Conservation (phyloP, 2,329 filamentous ascomycete genomes). For the Xylaria sp. region DNA sequence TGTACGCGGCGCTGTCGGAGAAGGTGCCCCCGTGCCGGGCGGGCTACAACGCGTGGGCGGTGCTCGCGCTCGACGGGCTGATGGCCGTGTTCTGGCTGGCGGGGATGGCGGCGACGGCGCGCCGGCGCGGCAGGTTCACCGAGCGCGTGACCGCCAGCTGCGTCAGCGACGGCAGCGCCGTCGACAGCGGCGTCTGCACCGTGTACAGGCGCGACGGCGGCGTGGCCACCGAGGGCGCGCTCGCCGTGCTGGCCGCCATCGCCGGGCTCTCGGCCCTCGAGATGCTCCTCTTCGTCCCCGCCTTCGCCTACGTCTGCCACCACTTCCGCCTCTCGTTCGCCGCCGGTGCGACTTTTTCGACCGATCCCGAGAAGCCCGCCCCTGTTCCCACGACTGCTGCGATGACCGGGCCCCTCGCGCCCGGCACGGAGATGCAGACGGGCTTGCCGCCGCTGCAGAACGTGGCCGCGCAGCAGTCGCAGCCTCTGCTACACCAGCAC, state of each 20-base stretch:
- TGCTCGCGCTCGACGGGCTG: conserved; percentile 47
- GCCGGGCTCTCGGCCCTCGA: conserved; percentile 48
- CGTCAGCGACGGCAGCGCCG: conserved; percentile 42
- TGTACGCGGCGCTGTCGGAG: conserved; percentile 47
- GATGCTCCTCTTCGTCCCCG: conserved; percentile 36
- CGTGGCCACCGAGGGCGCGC: conserved; percentile 41
- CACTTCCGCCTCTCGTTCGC: conserved; percentile 35
- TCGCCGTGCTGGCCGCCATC: conserved; percentile 42
- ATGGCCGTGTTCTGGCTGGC: conserved; percentile 53
- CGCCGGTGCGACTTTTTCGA: conserved; percentile 10
- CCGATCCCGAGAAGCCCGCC: conserved; percentile 31
- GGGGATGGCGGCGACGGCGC: conserved; percentile 45
- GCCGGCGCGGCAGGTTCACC: conserved; percentile 42
- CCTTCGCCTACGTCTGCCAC: conserved; percentile 39
- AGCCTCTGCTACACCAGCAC: conserved; percentile 26
- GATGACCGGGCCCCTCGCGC: no score
- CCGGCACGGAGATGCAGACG: conserved; percentile 16
- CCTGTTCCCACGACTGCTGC: neutral
- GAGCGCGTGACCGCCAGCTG: conserved; percentile 37
- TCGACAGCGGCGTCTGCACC: conserved; percentile 44
- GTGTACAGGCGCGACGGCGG: conserved; percentile 35
- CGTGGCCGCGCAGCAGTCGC: conserved; percentile 15
- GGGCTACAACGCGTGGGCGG: conserved; percentile 49
- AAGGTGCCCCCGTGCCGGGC: conserved; percentile 39
- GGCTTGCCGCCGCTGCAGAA: conserved; percentile 12